phyloP scores from a whole-genome alignment of 164 flowering plant species.

The Magnolia officinalis region DNA sequence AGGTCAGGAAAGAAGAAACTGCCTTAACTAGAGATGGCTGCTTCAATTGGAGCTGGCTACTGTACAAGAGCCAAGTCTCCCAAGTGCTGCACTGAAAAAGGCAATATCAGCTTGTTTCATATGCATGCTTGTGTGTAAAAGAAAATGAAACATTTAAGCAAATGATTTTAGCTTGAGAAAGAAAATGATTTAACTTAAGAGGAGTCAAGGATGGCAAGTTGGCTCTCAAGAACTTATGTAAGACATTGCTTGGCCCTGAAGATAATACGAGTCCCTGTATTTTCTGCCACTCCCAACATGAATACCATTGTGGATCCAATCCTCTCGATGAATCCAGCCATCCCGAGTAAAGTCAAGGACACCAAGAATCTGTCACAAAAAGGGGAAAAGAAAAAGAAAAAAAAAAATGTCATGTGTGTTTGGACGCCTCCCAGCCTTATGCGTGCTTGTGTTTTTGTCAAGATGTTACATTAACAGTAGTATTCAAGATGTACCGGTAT shows the following conservation, averaged over 20 bases:
- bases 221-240: constrained; percentile 57
- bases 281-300: constrained; percentile 82
- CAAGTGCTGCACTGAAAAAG: background rate
- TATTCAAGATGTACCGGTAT: too few relatives aligned
- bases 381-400: background rate
- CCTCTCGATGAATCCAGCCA: constrained; percentile 93
- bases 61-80: background rate
- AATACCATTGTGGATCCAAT: constrained; percentile 85
- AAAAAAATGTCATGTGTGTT: background rate
- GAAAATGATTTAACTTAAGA: background rate
- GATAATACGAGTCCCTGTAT: constrained; percentile 81
- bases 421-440: background rate
- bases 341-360: constrained; percentile 84
- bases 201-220: background rate
- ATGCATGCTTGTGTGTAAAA: too few relatives aligned
- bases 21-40: background rate
- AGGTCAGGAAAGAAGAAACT: background rate
- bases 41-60: background rate
- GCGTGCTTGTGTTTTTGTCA: background rate
- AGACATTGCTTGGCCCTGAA: constrained; percentile 93
- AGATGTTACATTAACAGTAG: too few relatives aligned
- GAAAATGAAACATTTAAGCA: too few relatives aligned
- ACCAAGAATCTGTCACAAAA: constrained; percentile 64
- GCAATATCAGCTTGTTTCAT: too few relatives aligned
- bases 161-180: too few relatives aligned